Base-by-base conservation (phyloP, 2,329 filamentous ascomycete species). In the Claviceps spartinae region DNA sequence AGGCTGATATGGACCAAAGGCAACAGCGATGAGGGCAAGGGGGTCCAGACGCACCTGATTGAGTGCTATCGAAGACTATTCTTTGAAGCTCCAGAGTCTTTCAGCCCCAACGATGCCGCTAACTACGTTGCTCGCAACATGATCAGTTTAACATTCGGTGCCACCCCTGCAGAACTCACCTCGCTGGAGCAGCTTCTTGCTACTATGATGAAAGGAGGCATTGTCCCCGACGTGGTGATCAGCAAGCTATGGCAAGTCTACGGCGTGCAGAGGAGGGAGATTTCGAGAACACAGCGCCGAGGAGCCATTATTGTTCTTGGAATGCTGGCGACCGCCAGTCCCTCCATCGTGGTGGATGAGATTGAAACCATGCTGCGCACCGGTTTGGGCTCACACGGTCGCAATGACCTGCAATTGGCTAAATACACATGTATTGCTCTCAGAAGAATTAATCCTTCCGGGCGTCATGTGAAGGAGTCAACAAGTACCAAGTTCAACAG, bases 1-100 rank as follows among this genome's bases (percentile, higher is more conserved):
- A 84, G 91, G 50, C 76, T 98, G 20, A 98, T 98, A 66, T 98
- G 93, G 93, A 98, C 93, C 57, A 98, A 98, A 70, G 91, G 93
- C 60, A 98, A 97, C 69, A 97, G 89, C 61, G 93, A 98, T 62
- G 94, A 98, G 74, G 93, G 94, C 61, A 98, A 97, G 70, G 93
- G 93, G 52, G 90, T 98, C 2, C 94, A 98, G 65, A 87, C 86
- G 2, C 93, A 98, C 67, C 76, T 98, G 34, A 95, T 98, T 58
- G 93, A 98, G 60, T 95, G 88, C 67, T 98, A 98, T 73, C 93
- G 86, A 64, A 83, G 88, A 20, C 79, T 98, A 1, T 98, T 97
- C 69, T 98, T 98, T 61, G 88, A 95, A 63, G 90, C 94, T 0
- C 93, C 93, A 0, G 88, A 89, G 54, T 83, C 83, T 4, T 96